These are phyloP conservation scores for Scutellaria barbata DNA, from an alignment of 257 asterid species.

Conservation along the genomic window DNA sequence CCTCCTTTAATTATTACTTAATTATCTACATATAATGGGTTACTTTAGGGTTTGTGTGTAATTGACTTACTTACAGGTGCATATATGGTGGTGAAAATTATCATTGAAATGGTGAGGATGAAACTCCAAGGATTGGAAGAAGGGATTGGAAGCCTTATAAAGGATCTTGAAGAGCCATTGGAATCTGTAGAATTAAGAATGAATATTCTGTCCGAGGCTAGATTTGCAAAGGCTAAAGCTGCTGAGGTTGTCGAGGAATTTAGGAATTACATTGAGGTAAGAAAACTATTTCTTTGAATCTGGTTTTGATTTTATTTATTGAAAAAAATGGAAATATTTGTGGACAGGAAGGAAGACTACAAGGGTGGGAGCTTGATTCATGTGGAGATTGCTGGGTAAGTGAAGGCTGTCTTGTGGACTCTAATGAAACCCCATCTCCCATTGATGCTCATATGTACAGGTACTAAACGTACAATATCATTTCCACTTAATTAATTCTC, in stretches of 20 bases:
- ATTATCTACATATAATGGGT: too few relatives aligned
- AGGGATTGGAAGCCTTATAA: conserved; percentile 78
- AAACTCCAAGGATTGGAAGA: conserved; percentile 72
- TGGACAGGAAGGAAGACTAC: conserved; percentile 60
- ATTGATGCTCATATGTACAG: conserved; percentile 94
- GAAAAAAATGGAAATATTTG: not conserved
- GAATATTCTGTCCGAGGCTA: conserved; percentile 69
- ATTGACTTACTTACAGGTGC: conserved; percentile 81
- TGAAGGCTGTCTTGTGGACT: conserved; percentile 94
- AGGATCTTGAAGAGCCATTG: conserved; percentile 78
- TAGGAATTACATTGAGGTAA: conserved; percentile 67
- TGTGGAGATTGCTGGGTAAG: conserved; percentile 98
- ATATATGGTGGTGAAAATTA: conserved; percentile 85
- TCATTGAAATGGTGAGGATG: conserved; percentile 91
- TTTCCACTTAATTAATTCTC: not conserved
- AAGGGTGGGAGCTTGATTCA: conserved; percentile 84
- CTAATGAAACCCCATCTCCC: conserved; percentile 73
- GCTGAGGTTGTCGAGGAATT: conserved; percentile 71
- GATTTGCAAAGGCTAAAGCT: conserved; percentile 76
- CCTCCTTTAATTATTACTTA: too few relatives aligned
- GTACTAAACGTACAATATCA: conserved; percentile 28
- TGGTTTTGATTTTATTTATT: not conserved
- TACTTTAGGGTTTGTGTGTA: too few relatives aligned
- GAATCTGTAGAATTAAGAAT: conserved; percentile 84
- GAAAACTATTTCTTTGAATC: not conserved